These are phyloP conservation scores for Citrullus mucosospermus DNA, from an alignment of 306 rosid species.

Conservation along the genomic window DNA sequence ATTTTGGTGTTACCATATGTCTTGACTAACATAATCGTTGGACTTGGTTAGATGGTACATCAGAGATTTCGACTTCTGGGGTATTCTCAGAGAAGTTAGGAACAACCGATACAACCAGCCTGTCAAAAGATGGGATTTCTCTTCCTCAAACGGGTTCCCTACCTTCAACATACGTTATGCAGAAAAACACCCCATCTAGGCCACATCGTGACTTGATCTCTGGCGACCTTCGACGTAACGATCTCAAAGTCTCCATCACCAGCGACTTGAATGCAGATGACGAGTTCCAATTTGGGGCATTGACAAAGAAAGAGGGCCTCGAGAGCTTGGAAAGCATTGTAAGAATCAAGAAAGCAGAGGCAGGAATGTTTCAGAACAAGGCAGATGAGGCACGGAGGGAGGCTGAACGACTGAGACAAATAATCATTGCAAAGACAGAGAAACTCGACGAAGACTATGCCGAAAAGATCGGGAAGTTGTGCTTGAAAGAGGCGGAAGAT, in stretches of 20 bases:
- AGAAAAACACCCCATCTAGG: constrained; percentile 45
- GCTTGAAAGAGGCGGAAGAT: constrained; percentile 64
- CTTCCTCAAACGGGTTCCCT: constrained; percentile 35
- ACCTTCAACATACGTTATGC: constrained; percentile 32
- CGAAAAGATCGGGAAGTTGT: constrained; percentile 49
- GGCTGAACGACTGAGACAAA: constrained; percentile 63
- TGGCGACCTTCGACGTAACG: constrained; percentile 46
- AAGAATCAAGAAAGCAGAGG: constrained; percentile 89
- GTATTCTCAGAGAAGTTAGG: constrained; percentile 41
- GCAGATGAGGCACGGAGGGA: constrained; percentile 91
- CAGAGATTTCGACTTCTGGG: constrained; percentile 42
- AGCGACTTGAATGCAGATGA: constrained; percentile 38
- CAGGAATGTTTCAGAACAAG: constrained; percentile 83
- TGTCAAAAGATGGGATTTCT: constrained; percentile 43
- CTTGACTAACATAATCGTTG: neutral
- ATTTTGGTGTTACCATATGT: neutral
- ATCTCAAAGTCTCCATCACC: constrained; percentile 38
- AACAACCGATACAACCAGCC: constrained; percentile 26
- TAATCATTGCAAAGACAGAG: constrained; percentile 40
- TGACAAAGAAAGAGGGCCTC: constrained; percentile 47
- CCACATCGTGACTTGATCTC: constrained; percentile 35
- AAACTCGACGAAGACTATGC: constrained; percentile 73
- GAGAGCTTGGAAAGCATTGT: constrained; percentile 86
- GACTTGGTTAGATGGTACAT: constrained; percentile 23
- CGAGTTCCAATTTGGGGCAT: constrained; percentile 49